Conservation (phyloP, 768 basidiomycete species). For the Mycena floridula region DNA sequence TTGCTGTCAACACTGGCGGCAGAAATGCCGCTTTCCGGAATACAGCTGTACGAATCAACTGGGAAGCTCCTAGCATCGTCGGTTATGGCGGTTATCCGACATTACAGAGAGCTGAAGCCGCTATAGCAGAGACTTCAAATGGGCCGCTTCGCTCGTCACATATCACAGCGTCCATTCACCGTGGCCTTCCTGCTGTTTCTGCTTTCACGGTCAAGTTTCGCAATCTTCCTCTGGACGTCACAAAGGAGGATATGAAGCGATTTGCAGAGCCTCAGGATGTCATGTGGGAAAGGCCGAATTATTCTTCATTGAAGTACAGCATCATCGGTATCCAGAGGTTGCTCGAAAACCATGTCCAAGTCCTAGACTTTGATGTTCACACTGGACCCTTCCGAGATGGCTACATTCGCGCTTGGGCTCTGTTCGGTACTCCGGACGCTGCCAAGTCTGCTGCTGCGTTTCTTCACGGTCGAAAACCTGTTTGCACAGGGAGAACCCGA, state of each 20-base stretch:
- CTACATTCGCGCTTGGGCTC: constrained; percentile 47
- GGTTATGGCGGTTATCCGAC: constrained; percentile 63
- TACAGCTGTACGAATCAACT: constrained; percentile 49
- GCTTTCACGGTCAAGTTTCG: constrained; percentile 54
- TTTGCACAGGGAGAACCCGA: constrained; percentile 36
- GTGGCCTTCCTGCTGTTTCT: constrained; percentile 53
- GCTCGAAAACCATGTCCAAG: constrained; percentile 24
- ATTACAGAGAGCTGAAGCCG: constrained; percentile 40
- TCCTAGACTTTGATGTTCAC: constrained; percentile 37
- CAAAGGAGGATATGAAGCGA: constrained; percentile 26
- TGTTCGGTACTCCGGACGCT: constrained; percentile 42
- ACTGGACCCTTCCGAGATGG: constrained; percentile 48
- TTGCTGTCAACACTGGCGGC: constrained; percentile 32
- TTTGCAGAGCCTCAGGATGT: constrained; percentile 33
- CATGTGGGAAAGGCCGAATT: constrained; percentile 37
- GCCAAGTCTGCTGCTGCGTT: constrained; percentile 45
- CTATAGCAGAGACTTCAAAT: constrained; percentile 36
- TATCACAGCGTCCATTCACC: constrained; percentile 44
- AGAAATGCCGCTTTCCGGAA: constrained; percentile 41
- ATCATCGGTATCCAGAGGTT: constrained; percentile 28
- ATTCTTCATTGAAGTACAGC: constrained; percentile 25
- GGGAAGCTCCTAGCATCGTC: constrained; percentile 49
- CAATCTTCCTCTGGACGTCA: constrained; percentile 31
- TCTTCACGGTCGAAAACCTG: constrained; percentile 41
- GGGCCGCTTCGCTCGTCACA: constrained; percentile 30